These are phyloP conservation scores for Allium cepa DNA, from an alignment of 106 monocot species.

Conservation along the genomic window DNA sequence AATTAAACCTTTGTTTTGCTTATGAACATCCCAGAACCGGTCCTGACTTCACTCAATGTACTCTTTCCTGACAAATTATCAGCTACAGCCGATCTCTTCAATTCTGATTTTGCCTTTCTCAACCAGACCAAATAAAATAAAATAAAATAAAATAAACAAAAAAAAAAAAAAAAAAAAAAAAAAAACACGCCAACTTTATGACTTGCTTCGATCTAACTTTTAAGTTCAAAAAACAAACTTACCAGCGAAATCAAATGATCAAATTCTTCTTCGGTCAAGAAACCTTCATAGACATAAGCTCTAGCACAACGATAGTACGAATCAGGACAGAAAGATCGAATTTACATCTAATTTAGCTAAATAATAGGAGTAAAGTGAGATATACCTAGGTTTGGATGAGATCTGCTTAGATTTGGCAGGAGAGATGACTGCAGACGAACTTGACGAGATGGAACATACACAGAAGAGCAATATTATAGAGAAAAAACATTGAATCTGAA, in stretches of 20 bases:
- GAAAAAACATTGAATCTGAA: conserved; percentile 21
- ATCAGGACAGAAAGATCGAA: neutral
- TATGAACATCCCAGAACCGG: conserved; percentile 94
- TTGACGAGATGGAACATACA: conserved; percentile 12
- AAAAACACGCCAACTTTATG: too few species aligned
- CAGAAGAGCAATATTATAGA: conserved; percentile 3
- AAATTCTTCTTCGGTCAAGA: conserved; percentile 83
- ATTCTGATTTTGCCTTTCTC: conserved; percentile 66
- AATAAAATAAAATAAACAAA: too few species aligned
- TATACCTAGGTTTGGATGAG: conserved; percentile 76
- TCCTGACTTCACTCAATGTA: conserved; percentile 67
- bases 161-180: too few species aligned
- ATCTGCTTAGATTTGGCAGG: conserved; percentile 63
- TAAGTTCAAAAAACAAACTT: conserved; percentile 4
- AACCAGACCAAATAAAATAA: neutral
- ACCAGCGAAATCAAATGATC: conserved; percentile 83
- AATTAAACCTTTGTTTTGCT: conserved; percentile 66
- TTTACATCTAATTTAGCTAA: too few species aligned
- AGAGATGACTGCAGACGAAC: conserved; percentile 16
- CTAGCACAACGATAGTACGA: conserved; percentile 15
- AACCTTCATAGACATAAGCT: conserved; percentile 83
- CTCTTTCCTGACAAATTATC: conserved; percentile 82
- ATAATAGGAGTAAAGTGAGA: neutral
- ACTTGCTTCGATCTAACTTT: too few species aligned
- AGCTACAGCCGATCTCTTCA: conserved; percentile 81